Conservation (phyloP, 257 asterid genomes). For the Mitragyna speciosa region DNA sequence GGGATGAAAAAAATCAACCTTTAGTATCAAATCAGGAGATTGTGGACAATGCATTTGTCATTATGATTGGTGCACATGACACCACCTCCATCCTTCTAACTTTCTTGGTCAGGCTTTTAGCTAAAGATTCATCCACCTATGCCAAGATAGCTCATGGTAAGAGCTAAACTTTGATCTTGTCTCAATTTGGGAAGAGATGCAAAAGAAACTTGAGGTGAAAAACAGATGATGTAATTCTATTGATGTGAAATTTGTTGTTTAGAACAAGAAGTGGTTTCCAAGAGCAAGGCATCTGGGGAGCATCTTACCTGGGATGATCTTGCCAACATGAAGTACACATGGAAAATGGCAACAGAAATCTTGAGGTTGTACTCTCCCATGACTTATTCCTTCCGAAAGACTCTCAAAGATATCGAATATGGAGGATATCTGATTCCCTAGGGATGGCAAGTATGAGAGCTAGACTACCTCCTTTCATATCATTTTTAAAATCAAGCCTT, state of each 20-base stretch:
- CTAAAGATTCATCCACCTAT: slow-evolving; percentile 22
- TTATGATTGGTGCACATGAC: slow-evolving; percentile 36
- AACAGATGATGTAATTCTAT: too few relatives aligned
- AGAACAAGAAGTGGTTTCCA: slow-evolving; percentile 61
- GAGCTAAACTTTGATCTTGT: too few relatives aligned
- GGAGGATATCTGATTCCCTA: slow-evolving; percentile 60
- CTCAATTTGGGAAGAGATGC: too few relatives aligned
- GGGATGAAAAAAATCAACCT: neutral
- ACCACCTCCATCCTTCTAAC: slow-evolving; percentile 31
- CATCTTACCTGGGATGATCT: slow-evolving; percentile 68
- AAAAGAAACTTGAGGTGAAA: too few relatives aligned
- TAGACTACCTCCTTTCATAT: neutral
- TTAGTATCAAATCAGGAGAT: slow-evolving; percentile 18
- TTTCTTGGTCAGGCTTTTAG: slow-evolving; percentile 36
- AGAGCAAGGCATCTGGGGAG: slow-evolving; percentile 29
- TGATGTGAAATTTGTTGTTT: neutral
- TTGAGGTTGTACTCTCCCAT: slow-evolving; percentile 52
- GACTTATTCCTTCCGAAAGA: slow-evolving; percentile 53
- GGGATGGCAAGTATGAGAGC: slow-evolving; percentile 68
- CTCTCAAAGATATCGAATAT: slow-evolving; percentile 53
- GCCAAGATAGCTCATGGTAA: slow-evolving; percentile 10
- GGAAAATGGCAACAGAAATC: slow-evolving; percentile 73
- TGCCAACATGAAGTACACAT: slow-evolving; percentile 62
- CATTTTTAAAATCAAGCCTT: too few relatives aligned
- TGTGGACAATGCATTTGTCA: slow-evolving; percentile 18